phyloP scores from a whole-genome alignment of 1,284 basidiomycete species.

The Melampsora americana region DNA sequence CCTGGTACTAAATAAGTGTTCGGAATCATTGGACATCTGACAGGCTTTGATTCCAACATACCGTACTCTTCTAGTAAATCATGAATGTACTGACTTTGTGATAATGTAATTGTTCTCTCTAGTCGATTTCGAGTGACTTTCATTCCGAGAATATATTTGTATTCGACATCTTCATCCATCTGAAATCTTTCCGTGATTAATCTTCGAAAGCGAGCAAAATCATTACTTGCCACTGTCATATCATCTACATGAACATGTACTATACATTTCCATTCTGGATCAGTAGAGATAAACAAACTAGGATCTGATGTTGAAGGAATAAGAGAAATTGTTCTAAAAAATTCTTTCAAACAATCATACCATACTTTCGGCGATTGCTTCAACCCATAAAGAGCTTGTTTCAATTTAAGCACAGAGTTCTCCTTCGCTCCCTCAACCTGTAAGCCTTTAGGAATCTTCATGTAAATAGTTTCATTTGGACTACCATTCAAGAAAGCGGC shows the following conservation, averaged over 20 bases:
- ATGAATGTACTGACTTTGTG: neutral
- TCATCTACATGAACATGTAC: neutral
- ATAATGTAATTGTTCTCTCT: neutral
- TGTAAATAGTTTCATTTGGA: neutral
- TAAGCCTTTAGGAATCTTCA: neutral
- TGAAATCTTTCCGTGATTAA: neutral
- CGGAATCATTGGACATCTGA: neutral
- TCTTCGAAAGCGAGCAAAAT: neutral
- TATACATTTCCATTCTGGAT: neutral
- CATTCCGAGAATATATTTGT: neutral
- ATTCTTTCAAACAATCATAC: neutral
- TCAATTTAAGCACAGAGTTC: neutral
- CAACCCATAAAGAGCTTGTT: constrained; percentile 24
- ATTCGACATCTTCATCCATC: neutral
- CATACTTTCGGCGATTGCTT: constrained; percentile 22
- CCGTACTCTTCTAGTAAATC: neutral
- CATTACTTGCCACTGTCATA: neutral
- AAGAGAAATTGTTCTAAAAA: neutral
- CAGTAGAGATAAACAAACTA: neutral
- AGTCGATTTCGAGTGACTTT: neutral
- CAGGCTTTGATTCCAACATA: neutral
- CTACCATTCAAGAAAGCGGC: neutral
- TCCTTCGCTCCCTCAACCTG: neutral
- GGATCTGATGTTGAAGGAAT: neutral
- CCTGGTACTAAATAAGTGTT: neutral